A percentile compares a stretch with the other conserved stretches of the same genome.
phyloP scores from a whole-genome alignment of 78 protist species.

The Emiliania huxleyi region DNA sequence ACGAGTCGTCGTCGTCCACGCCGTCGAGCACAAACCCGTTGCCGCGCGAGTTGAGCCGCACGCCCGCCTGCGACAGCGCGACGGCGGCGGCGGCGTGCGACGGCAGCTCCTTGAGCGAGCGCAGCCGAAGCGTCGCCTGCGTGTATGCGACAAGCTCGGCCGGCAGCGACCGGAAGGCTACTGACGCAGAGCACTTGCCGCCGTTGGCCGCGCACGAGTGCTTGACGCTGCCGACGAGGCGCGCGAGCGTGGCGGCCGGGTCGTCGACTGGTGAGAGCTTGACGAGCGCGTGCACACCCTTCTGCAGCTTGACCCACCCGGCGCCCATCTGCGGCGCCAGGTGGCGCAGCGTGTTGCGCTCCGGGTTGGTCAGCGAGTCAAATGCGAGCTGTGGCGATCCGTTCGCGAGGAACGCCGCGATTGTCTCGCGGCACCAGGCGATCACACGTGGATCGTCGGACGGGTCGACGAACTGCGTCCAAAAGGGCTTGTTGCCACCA shows the following conservation, averaged over 20 bases:
- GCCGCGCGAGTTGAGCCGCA: background rate
- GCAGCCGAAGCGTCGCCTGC: background rate
- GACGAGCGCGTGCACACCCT: background rate
- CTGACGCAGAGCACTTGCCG: background rate
- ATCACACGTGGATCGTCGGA: background rate
- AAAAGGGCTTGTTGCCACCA: background rate
- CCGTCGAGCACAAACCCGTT: background rate
- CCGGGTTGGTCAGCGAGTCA: background rate
- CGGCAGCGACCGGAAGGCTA: background rate
- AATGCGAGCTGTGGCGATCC: background rate
- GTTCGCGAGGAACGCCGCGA: background rate
- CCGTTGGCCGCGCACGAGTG: background rate
- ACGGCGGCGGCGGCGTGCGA: background rate
- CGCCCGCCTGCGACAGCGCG: background rate
- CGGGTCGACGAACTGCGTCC: background rate
- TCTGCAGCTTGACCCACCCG: background rate
- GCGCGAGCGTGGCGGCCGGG: background rate
- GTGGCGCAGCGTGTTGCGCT: background rate
- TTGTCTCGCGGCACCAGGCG: background rate
- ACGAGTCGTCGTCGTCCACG: background rate
- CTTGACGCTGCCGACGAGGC: background rate
- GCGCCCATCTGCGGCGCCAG: background rate
- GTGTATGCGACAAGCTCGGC: background rate
- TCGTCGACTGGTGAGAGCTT: background rate
- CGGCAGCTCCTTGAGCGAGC: background rate